Evolutionary conservation across 345 rosid genomes (phyloP).

Genomic region (Euphorbia tirucalli): DNA sequence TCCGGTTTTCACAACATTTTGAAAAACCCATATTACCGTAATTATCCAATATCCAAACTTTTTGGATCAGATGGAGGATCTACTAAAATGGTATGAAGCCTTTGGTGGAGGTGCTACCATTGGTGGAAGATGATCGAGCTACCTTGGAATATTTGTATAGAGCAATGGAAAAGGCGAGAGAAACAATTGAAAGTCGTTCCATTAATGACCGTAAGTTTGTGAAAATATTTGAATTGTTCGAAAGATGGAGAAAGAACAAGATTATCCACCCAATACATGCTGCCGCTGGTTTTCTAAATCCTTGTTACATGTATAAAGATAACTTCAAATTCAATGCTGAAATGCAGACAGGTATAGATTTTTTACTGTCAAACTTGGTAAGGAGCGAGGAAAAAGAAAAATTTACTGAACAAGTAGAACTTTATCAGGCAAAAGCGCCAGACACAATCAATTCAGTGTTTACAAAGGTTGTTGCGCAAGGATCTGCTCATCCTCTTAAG

Average conservation of each 20-base stretch:
- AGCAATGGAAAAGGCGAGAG: neutral
- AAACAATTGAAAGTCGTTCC: neutral
- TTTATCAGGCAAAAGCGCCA: conserved; percentile 9
- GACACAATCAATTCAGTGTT: neutral
- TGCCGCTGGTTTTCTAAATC: conserved; percentile 23
- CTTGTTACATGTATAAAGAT: conserved; percentile 1
- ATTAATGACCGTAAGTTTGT: neutral
- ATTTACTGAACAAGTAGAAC: neutral
- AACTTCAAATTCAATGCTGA: neutral
- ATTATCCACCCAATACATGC: conserved; percentile 17
- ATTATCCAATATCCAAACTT: neutral
- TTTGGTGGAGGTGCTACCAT: neutral
- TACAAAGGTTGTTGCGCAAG: neutral
- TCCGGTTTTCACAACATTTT: too few species aligned
- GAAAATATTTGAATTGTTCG: neutral
- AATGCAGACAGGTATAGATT: conserved; percentile 10
- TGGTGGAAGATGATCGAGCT: neutral
- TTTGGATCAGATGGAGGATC: neutral
- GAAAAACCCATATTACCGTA: too few species aligned
- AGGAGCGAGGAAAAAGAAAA: conserved; percentile 6
- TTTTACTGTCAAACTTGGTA: neutral
- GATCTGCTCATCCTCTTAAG: conserved; percentile 26
- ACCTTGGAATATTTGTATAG: neutral
- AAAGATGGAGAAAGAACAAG: neutral
- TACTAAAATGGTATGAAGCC: neutral